Evolutionary conservation across 2,329 filamentous ascomycete genomes (phyloP), one percentile per base, ranked within the genome.

Genomic region (Botrytis tulipae): DNA sequence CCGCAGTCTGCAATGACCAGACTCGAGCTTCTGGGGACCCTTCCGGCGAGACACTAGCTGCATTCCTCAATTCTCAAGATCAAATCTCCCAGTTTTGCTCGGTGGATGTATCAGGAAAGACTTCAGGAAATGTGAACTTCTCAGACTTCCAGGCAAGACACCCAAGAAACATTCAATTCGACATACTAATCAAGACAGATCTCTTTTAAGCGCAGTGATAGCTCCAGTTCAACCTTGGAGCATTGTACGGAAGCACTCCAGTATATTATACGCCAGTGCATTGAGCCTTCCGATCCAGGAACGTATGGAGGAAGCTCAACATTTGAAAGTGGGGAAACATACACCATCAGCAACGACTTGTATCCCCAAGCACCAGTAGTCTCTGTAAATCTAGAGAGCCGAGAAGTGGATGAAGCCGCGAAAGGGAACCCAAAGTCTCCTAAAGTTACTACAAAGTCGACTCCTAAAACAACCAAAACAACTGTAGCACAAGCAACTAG

Each of bases 251-350:
- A 69, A 32, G 66, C 66, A 12, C 29, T 59, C 10, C 25, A 32
- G 6, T 20, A 57, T n/a, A 69, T 69, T 10, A 32, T 59, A 20
- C 57, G 48, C 29, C 48, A 32, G 5, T 59, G 66, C 35, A 57
- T 69, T 32, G 18, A 57, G 3, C 18, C n/a, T 22, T 69, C 37
- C 18, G 4, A 44, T 5, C 18, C 35, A 32, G 37, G 66, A 44
- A 69, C n/a, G 2, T 69, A 69, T 57, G 35, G 66, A 32, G 66
- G 48, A 25, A 42, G n/a, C 10, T 42, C n/a, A 40, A 42, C 37
- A 69, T 44, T 57, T n/a, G 48, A 69, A 4, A 69, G 44, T 32
- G 66, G 66, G 57, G 66, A 57, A 57, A 22, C 9, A 22, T 69
- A 69, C 40, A 32, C 66, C 1, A 69, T 69, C 6, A 57, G 29